Base-by-base conservation (phyloP, 768 basidiomycete genomes). In the Serendipita sp. region DNA sequence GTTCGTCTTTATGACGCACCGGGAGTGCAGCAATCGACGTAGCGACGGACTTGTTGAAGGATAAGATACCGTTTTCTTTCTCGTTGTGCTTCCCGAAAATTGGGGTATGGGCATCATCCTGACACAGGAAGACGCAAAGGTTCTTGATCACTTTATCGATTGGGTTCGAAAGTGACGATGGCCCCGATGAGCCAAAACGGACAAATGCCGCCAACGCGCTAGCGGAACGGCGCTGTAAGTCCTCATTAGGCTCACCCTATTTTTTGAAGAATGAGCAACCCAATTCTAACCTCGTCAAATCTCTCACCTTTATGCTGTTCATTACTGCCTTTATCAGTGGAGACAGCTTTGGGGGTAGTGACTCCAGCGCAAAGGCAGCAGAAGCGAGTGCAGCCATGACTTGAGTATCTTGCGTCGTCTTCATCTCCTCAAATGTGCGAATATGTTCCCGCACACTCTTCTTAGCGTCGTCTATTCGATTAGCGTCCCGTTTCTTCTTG, bases 91-190 rank as follows among this genome's bases (percentile, higher is more conserved):
- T 81, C 1, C 85, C 79, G 70, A 98, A 98, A 1, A 95, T 85
- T 2, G 96, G 96, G 0, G 93, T 96, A 61, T 87, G 81, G 43
- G 86, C 84, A 5, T 81, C 78, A 71, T 99, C 96, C 68, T 92
- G 90, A 70, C 95, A 98, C 3, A 98, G 76, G 74, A 98, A 98
- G 0, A 90, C 93, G 75, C 91, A 95, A 5, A 98, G 81, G 70
- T 99, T 99, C 75, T 91, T 92, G 66, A 98, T 84, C 63, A 99
- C 90, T 77, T 99, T 99, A 68, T 93, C 90, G 1, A 88, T 87
- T 2, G 95, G 93, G 69, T 93, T 90, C 33, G 79, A 72, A 56
- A 91, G 82, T 48, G 82, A 79, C 5, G 70, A 70, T 38, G 75
- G 53, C 1, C 72, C 71, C 3, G 74, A 67, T 2, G 83, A 79